Conservation (phyloP, 1,139 yeast genomes). For the Groenewaldozyma sp. region DNA sequence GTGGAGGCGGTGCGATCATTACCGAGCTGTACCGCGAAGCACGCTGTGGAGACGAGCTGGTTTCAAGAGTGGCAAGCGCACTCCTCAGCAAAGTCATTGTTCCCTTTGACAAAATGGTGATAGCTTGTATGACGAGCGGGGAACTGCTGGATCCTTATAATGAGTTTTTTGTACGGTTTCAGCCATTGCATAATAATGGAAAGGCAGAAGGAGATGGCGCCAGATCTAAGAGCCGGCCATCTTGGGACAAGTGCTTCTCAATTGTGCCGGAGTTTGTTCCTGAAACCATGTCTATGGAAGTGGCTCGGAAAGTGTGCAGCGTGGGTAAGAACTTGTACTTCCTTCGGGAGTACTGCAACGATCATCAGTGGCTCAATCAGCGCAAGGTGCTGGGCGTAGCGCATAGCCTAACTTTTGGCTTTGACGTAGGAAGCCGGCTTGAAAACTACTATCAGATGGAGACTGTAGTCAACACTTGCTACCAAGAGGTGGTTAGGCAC, state of each 20-base stretch:
- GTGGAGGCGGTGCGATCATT: constrained; percentile 53
- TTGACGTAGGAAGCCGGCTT: too few relatives aligned
- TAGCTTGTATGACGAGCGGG: constrained; percentile 65
- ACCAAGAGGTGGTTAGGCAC: constrained; percentile 47
- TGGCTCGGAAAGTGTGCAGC: constrained; percentile 53
- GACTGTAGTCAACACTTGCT: constrained; percentile 30
- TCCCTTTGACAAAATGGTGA: constrained; percentile 57
- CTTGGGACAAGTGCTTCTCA: constrained; percentile 24
- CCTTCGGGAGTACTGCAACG: constrained; percentile 54
- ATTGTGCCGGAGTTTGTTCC: constrained; percentile 42
- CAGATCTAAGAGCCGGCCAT: too few relatives aligned
- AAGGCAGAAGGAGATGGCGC: too few relatives aligned
- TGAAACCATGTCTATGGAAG: constrained; percentile 39
- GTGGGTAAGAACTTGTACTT: constrained; percentile 74
- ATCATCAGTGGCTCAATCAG: constrained; percentile 47
- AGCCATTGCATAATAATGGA: constrained; percentile 10
- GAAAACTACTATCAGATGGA: not conserved
- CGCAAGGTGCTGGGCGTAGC: constrained; percentile 16
- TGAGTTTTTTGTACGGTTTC: constrained; percentile 66
- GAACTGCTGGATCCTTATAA: constrained; percentile 43
- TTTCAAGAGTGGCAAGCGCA: constrained; percentile 36
- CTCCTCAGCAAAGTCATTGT: constrained; percentile 43
- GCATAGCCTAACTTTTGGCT: not conserved
- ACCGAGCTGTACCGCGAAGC: constrained; percentile 44
- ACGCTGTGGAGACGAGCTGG: constrained; percentile 53